Evolutionary conservation across 768 basidiomycete genomes (phyloP).

Genomic region (Porpolomopsis calyptriformis): DNA sequence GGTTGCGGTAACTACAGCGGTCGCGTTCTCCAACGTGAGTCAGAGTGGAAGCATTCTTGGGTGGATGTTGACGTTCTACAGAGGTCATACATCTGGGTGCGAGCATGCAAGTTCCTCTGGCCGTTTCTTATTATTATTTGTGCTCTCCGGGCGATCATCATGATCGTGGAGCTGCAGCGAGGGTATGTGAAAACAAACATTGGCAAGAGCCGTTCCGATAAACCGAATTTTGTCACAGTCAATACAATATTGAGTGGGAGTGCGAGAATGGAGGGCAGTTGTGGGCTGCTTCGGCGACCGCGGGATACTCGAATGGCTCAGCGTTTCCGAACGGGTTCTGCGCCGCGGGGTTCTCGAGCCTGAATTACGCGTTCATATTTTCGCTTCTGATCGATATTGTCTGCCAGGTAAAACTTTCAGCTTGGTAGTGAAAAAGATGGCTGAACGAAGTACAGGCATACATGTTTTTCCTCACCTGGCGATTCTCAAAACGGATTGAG

Average conservation of each 20-base stretch:
- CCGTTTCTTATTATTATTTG: constrained; percentile 58
- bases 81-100: constrained; percentile 62
- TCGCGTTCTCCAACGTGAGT: constrained; percentile 58
- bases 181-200: too few relatives aligned
- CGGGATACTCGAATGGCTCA: constrained; percentile 29
- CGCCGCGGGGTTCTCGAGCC: constrained; percentile 43
- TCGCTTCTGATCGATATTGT: constrained; percentile 51
- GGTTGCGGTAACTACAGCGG: constrained; percentile 40
- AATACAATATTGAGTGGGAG: constrained; percentile 63
- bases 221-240: too few relatives aligned
- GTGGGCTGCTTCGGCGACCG: constrained; percentile 36
- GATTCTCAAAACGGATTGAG: constrained; percentile 59
- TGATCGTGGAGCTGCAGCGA: constrained; percentile 64
- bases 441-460: constrained; percentile 38
- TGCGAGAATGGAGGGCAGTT: constrained; percentile 61
- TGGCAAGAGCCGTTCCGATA: too few relatives aligned
- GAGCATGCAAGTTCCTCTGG: constrained; percentile 58
- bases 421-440: not conserved
- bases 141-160: constrained; percentile 55
- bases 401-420: constrained; percentile 43
- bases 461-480: constrained; percentile 70
- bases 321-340: constrained; percentile 49
- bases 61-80: constrained; percentile 16
- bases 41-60: not conserved
- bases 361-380: constrained; percentile 58